Conservation (phyloP, 2,329 filamentous ascomycete species). For the Xylaria multiplex region DNA sequence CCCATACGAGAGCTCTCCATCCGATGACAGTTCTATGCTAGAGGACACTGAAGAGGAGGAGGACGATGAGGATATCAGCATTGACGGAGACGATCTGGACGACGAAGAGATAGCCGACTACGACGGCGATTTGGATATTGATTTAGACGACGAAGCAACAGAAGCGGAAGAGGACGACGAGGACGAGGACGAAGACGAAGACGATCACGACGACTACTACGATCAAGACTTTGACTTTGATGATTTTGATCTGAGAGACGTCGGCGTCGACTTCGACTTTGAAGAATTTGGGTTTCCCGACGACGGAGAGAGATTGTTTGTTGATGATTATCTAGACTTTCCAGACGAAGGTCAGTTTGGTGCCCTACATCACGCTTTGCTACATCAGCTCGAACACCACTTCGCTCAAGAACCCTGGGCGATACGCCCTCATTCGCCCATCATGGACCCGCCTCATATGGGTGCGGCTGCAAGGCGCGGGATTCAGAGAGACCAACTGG, state of each 20-base stretch:
- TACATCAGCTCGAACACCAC: constrained; percentile 30
- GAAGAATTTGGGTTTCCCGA: constrained; percentile 24
- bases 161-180: constrained; percentile 12
- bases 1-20: constrained; percentile 4
- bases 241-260: constrained; percentile 30
- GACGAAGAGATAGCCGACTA: not conserved
- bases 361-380: constrained; percentile 20
- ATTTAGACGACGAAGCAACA: constrained; percentile 12
- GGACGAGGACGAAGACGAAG: not conserved
- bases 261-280: constrained; percentile 26
- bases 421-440: constrained; percentile 15
- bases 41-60: constrained; percentile 15
- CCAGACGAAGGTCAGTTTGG: constrained; percentile 19
- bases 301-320: constrained; percentile 35
- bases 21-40: constrained; percentile 16
- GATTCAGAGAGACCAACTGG: constrained; percentile 40
- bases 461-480: constrained; percentile 13
- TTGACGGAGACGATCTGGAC: constrained; percentile 2
- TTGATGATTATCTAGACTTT: constrained; percentile 31
- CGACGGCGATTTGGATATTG: not conserved
- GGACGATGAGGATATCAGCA: constrained; percentile 6
- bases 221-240: constrained; percentile 21
- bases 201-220: constrained; percentile 7
- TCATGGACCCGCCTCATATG: constrained; percentile 18
- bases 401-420: constrained; percentile 26